Evolutionary conservation across 805 yeast genomes (phyloP).

Genomic region (Metschnikowia proteae): DNA sequence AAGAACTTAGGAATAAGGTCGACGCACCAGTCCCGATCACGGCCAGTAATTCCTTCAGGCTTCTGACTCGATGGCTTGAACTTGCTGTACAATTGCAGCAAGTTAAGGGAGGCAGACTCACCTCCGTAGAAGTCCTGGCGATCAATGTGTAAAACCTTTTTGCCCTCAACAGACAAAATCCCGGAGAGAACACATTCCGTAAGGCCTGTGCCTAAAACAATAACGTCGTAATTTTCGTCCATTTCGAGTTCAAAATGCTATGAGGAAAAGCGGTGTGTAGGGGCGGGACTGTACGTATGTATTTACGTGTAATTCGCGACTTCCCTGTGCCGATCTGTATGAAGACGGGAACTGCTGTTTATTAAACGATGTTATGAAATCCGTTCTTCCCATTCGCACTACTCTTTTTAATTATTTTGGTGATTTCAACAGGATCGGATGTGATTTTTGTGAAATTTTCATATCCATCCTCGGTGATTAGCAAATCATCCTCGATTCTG

Average conservation of each 20-base stretch:
- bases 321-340: not conserved
- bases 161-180: slow-evolving; percentile 92
- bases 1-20: slow-evolving; percentile 94
- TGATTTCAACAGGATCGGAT: slow-evolving; percentile 79
- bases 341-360: not conserved
- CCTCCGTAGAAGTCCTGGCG: slow-evolving; percentile 96
- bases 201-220: slow-evolving; percentile 91
- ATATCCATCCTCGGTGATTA: slow-evolving; percentile 70
- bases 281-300: not conserved
- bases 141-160: slow-evolving; percentile 94
- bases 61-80: slow-evolving; percentile 74
- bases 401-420: slow-evolving; percentile 71
- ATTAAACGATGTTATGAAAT: slow-evolving; percentile 53
- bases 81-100: slow-evolving; percentile 67
- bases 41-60: slow-evolving; percentile 70
- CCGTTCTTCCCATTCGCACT: slow-evolving; percentile 54
- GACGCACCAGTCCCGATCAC: slow-evolving; percentile 97
- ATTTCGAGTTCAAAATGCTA: slow-evolving; percentile 31
- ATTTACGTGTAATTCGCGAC: slow-evolving; percentile 4
- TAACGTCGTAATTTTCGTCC: slow-evolving; percentile 97
- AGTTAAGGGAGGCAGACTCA: slow-evolving; percentile 79
- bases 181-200: slow-evolving; percentile 97
- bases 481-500: slow-evolving; percentile 89
- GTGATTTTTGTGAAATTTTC: slow-evolving; percentile 83
- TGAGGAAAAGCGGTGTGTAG: not conserved